Evolutionary conservation across 805 yeast genomes (phyloP), one percentile per base, ranked within the genome.

Genomic region (Candida anglica): DNA sequence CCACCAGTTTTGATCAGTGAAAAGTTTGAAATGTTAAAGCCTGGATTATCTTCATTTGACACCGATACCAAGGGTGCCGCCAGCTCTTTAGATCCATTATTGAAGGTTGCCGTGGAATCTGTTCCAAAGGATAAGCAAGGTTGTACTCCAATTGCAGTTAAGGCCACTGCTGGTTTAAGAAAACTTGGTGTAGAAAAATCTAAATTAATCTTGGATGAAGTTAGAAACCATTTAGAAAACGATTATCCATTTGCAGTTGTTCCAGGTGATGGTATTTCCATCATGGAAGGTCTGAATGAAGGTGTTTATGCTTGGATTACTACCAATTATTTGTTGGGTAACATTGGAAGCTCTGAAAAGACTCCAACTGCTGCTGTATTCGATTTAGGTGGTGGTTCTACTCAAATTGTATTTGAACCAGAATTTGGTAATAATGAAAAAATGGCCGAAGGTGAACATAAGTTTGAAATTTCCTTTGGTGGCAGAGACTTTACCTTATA

Each of bases 231-330:
- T 53, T 68, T 93, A 43, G 86, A 84, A 54, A 60, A 65, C 1
- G 80, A 87, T 43, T 93, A 79, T 58, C 98, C 98, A 36, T 93
- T 93, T 68, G 83, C 96, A 2, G 87, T 93, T 31, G 95, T 89
- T 32, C 79, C 73, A 8, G 86, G 80, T 31, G 85, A 87, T 39
- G 98, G 97, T 42, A 72, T 93, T 39, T 72, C 89, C 8, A 86
- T 93, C 52, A 91, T 93, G 98, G 88, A 84, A 39, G 98, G 98
- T 46, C 81, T 79, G 39, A 95, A 91, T 48, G 98, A 94, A 69
- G 99, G 98, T 59, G 97, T 93, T 6, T 93, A 79, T 54, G 98
- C 98, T 1, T 93, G 99, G 99, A 84, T 93, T 58, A 93, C 99
- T 18, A 81, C 96, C 32, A 93, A 93, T 66, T 93, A 81, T 58